These are phyloP conservation scores for Purpureocillium takamizusanense DNA, from an alignment of 2,329 filamentous ascomycete genomes.

Conservation along the genomic window DNA sequence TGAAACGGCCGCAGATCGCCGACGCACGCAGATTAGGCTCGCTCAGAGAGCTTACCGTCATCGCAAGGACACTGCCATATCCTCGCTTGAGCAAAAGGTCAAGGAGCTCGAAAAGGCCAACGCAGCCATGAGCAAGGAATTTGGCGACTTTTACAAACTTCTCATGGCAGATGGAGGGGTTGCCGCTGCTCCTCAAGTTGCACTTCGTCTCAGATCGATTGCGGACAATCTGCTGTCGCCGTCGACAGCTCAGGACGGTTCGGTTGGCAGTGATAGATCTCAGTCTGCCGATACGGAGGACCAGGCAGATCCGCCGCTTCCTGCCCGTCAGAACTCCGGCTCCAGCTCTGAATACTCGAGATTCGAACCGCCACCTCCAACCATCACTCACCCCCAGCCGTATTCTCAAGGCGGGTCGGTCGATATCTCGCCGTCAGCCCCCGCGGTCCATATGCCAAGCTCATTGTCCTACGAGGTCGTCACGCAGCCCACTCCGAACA, in stretches of 20 bases:
- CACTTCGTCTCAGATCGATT: constrained; percentile 44
- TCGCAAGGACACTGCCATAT: constrained; percentile 76
- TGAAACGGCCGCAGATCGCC: constrained; percentile 68
- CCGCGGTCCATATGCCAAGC: constrained; percentile 6
- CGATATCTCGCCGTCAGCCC: neutral
- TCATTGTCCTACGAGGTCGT: constrained; percentile 36
- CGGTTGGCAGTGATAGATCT: constrained; percentile 20
- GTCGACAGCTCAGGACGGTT: constrained; percentile 37
- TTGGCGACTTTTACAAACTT: constrained; percentile 57
- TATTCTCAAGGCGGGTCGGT: neutral
- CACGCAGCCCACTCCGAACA: constrained; percentile 39
- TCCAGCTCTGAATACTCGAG: neutral
- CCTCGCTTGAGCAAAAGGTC: constrained; percentile 61
- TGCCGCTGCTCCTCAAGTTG: constrained; percentile 46
- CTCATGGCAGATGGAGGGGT: constrained; percentile 49
- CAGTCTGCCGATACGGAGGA: constrained; percentile 4
- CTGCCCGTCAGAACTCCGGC: neutral
- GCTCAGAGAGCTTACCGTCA: constrained; percentile 79
- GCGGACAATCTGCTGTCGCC: constrained; percentile 46
- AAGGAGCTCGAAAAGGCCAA: constrained; percentile 59
- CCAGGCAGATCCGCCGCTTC: neutral
- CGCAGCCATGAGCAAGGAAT: constrained; percentile 64
- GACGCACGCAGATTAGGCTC: constrained; percentile 77
- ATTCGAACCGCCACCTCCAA: no score
- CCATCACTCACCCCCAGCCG: neutral